A percentile compares a stretch with the other conserved stretches of the same genome.
Conservation (phyloP, 2,329 filamentous ascomycete species). For the Beauveria medogensis region DNA sequence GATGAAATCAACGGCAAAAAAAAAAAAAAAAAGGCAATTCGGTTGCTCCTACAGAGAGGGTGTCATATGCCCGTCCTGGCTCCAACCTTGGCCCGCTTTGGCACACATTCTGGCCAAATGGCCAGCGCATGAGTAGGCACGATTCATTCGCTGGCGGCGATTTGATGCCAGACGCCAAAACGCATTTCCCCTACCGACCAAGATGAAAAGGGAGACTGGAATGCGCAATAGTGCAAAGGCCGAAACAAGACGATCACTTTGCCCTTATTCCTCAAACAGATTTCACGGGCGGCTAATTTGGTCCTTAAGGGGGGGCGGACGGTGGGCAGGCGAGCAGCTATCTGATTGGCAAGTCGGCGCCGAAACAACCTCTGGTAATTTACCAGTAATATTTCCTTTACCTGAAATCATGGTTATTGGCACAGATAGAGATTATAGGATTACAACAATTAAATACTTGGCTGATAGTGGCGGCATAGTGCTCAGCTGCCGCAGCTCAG, state of each 20-base stretch:
- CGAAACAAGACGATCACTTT: neutral
- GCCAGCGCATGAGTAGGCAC: slow-evolving; percentile 2
- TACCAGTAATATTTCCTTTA: too few relatives aligned
- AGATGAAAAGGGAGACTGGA: neutral
- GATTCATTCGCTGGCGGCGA: slow-evolving; percentile 6
- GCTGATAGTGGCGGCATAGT: too few relatives aligned
- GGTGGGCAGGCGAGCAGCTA: neutral
- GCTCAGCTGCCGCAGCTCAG: too few relatives aligned
- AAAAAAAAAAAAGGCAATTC: neutral
- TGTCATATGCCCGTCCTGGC: slow-evolving; percentile 2
- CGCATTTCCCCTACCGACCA: neutral
- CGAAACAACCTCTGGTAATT: neutral
- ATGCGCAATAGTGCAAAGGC: neutral
- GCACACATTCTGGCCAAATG: neutral
- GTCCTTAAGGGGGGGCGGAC: too few relatives aligned
- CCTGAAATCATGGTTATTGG: too few relatives aligned
- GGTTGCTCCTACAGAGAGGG: neutral
- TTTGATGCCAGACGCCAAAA: neutral
- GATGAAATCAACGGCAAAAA: neutral
- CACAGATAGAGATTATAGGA: too few relatives aligned
- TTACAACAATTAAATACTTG: too few relatives aligned
- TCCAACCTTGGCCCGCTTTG: slow-evolving; percentile 9
- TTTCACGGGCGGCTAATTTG: neutral
- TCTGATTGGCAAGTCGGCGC: neutral
- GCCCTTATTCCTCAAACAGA: neutral